These are phyloP conservation scores for Ilex aquifolium DNA, from an alignment of 257 asterid species.

Conservation along the genomic window DNA sequence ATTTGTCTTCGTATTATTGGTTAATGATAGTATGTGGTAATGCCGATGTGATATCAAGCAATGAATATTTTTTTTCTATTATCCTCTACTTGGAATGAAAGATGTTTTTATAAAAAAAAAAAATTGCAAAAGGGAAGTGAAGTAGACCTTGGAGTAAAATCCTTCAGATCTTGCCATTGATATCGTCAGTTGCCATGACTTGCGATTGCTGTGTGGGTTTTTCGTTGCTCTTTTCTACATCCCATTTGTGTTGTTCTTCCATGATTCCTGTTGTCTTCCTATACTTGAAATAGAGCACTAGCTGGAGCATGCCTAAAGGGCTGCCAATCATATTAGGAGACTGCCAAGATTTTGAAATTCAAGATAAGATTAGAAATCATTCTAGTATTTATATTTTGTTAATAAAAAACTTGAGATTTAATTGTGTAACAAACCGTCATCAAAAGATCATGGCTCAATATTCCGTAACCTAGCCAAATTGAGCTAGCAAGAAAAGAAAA, in stretches of 20 bases:
- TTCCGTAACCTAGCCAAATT: slow-evolving; percentile 72
- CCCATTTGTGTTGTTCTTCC: slow-evolving; percentile 39
- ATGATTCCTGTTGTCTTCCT: slow-evolving; percentile 16
- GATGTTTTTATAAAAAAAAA: too few species aligned
- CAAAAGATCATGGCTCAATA: slow-evolving; percentile 65
- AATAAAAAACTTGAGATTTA: too few species aligned
- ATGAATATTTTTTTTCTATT: too few species aligned
- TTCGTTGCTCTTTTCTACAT: slow-evolving; percentile 14
- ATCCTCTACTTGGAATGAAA: too few species aligned
- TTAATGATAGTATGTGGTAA: too few species aligned
- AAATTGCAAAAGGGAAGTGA: too few species aligned
- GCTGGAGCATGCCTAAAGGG: slow-evolving; percentile 71
- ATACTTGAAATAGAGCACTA: slow-evolving; percentile 64
- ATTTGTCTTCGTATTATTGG: too few species aligned
- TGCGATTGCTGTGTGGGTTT: neutral
- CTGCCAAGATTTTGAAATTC: slow-evolving; percentile 21
- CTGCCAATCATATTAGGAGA: slow-evolving; percentile 68
- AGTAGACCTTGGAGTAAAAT: too few species aligned
- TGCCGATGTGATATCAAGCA: too few species aligned
- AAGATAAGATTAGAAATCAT: neutral
- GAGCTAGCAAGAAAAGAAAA: slow-evolving; percentile 75
- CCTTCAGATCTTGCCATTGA: too few species aligned
- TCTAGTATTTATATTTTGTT: too few species aligned
- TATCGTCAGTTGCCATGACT: neutral
- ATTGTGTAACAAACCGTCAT: slow-evolving; percentile 46